Base-by-base conservation (phyloP, 2,329 filamentous ascomycete species). In the Aureobasidium sp. region DNA sequence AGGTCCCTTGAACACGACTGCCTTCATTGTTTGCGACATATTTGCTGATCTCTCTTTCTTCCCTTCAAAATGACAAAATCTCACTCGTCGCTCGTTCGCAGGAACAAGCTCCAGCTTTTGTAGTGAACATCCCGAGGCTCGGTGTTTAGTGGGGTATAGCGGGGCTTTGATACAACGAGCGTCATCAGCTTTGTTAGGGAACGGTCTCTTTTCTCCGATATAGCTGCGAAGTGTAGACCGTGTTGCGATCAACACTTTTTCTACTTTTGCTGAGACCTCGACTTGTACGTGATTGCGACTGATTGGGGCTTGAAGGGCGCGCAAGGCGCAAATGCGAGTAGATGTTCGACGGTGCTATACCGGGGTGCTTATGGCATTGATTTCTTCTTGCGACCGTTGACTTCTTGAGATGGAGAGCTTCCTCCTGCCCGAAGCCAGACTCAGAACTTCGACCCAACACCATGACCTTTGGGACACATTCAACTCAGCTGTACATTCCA, bases 1-100 rank as follows among this genome's bases (percentile, higher is more conserved):
- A 4, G 89, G 87, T 2, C 88, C 90, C 65, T 93, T 87, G 77
- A 96, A 95, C 60, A 96, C 83, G 34, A 97, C 90, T 34, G 91
- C 91, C 74, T 89, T 89, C 92, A 97, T 96, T 0, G 83, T 89
- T 62, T 61, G 32, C 29, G 50, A 61, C 62, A 63, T 63, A 13
- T 37, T 50, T 44, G 27, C 13, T 15, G 15, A 39, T 50, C 7
- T 29, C 32, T 27, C 6, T 13, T 30, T 11, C 21, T 48, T n/a
- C 1, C n/a, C 30, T 30, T n/a, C 5, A 2, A 5, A 27, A 21
- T 11, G 41, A n/a, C 16, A 44, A 10, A 32, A 48, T 9, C 29
- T 48, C 15, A 21, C 21, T 21, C 21, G 21, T 30, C 13, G 2
- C 16, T 32, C 7, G 10, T 8, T 57, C 21, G 16, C 27, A 45